Evolutionary conservation across 2,329 filamentous ascomycete genomes (phyloP), one percentile per base, ranked within the genome.

Genomic region (Elsinoe arachidis): DNA sequence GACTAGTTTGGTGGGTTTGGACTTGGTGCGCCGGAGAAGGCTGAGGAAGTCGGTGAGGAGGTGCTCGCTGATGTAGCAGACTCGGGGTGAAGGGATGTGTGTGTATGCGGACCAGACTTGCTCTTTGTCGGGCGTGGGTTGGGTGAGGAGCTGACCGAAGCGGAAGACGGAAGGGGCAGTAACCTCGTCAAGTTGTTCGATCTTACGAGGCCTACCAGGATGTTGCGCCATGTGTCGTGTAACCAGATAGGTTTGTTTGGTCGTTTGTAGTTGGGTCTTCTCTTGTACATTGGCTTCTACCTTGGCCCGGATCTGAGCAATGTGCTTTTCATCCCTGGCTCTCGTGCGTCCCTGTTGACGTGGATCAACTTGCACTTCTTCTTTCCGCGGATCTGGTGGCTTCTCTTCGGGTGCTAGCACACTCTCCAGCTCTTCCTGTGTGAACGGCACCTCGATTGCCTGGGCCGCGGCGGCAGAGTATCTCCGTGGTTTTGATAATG

Each of bases 11-110:
- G 79, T 70, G 15, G 33, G 54, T 54, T 63, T 66, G 55, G 58
- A 63, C 52, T 80, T 76, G 7, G 83, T 80, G 46, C 81, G 79
- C 17, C 86, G 84, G 61, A 96, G 80, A 41, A 84, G 80, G 56
- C 80, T 82, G 55, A 95, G 74, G 17, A 95, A 74, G 6, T 75
- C 70, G 55, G 84, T 82, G 15, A 90, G 80, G 49, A 83, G 72
- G 3, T 66, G 59, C 17, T 72, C 68, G 1, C 72, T 69, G 5
- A 85, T 70, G 59, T 78, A 78, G 9, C 75, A 68, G 0, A 83
- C 73, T 23, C 80, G 76, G 0, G 81, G 82, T 3, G 72, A 65
- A 2, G 77, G 79, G 5, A 85, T 70, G 14, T 69, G 66, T 60
- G 73, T 72, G 67, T 84, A 86, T 0, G 75, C 70, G 12, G 74